Evolutionary conservation across 345 rosid genomes (phyloP).

Genomic region (Mangifera indica): DNA sequence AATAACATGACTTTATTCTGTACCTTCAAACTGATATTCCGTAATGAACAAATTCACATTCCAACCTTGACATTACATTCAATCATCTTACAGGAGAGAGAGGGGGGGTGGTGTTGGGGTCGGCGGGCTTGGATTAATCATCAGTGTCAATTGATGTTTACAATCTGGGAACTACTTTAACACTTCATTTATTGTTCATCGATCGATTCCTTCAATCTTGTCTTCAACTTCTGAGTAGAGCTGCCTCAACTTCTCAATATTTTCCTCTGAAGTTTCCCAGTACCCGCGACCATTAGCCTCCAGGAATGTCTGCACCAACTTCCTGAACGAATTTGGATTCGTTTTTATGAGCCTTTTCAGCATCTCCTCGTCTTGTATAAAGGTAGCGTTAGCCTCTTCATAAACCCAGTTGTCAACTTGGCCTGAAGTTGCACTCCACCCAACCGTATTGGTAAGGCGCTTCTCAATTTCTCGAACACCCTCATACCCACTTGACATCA

Average conservation of each 20-base stretch:
- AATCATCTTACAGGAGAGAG: conserved; percentile 10
- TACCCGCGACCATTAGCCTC: conserved; percentile 98
- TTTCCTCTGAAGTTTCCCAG: conserved; percentile 86
- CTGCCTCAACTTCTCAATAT: conserved; percentile 82
- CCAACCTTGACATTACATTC: conserved; percentile 19
- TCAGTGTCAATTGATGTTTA: conserved; percentile 21
- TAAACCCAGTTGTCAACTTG: conserved; percentile 99
- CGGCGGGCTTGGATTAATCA: conserved; percentile 24
- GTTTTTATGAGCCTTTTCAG: conserved; percentile 79
- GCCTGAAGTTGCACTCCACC: conserved; percentile 99
- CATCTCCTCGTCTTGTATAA: conserved; percentile 94
- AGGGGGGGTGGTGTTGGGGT: too few relatives aligned
- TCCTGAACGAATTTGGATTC: conserved; percentile 92
- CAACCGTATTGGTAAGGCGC: conserved; percentile 88
- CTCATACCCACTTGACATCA: conserved; percentile 94
- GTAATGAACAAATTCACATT: conserved; percentile 26
- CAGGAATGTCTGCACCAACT: conserved; percentile 90
- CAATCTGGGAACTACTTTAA: conserved; percentile 2
- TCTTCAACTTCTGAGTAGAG: conserved; percentile 92
- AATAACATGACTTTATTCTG: neutral
- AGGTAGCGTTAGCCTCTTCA: conserved; percentile 92
- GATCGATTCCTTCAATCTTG: conserved; percentile 95
- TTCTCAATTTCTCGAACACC: conserved; percentile 98
- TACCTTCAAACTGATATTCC: neutral
- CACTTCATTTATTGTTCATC: conserved; percentile 32